Percentiles rank a stretch among this genome's conserved stretches.
phyloP scores from a whole-genome alignment of 176 grass and related monocot genomes.

The Musa itinerans region DNA sequence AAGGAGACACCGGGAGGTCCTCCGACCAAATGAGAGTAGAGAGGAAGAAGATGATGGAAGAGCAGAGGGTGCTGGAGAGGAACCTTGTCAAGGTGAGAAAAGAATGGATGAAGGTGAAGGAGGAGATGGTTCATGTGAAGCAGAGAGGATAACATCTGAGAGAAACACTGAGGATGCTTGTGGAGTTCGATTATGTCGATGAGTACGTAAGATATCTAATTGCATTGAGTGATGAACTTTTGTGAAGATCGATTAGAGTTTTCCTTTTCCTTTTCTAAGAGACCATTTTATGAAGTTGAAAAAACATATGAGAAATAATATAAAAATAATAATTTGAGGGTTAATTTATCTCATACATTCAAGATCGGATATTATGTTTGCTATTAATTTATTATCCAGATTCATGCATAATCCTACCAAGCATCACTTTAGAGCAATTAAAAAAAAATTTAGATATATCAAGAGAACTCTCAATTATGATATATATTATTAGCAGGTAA shows the following conservation, averaged over 20 bases:
- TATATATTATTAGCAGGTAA: too few relatives aligned
- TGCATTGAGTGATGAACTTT: background rate
- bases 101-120: background rate
- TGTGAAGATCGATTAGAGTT: background rate
- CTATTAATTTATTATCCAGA: too few relatives aligned
- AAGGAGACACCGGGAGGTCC: slow-evolving; percentile 7
- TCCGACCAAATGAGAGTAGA: background rate
- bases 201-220: background rate
- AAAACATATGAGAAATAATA: too few relatives aligned
- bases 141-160: background rate
- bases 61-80: slow-evolving; percentile 39
- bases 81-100: slow-evolving; percentile 1
- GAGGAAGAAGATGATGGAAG: slow-evolving; percentile 28
- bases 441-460: too few relatives aligned
- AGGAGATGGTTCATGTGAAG: background rate
- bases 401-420: too few relatives aligned
- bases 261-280: too few relatives aligned
- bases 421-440: too few relatives aligned
- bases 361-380: too few relatives aligned
- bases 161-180: background rate
- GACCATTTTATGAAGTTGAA: too few relatives aligned
- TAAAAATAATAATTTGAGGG: too few relatives aligned
- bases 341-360: too few relatives aligned
- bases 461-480: too few relatives aligned
- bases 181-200: background rate